A percentile compares a stretch with the other conserved stretches of the same genome.
Conservation (phyloP, 2,329 filamentous ascomycete genomes). For the Berkeleyomyces rouxiae region DNA sequence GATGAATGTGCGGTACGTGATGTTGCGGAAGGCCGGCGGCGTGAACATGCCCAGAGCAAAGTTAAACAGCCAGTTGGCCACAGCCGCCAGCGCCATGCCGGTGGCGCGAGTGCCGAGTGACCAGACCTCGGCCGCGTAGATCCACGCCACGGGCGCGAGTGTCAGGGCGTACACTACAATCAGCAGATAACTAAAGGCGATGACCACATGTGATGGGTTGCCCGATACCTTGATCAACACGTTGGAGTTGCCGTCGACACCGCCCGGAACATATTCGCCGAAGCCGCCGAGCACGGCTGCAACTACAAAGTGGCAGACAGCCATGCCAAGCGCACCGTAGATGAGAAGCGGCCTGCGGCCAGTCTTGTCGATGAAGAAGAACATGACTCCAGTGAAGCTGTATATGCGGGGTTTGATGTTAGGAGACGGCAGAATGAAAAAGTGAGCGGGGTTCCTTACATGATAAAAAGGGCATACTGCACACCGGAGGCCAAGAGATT, state of each 20-base stretch:
- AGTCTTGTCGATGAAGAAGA: slow-evolving; percentile 35
- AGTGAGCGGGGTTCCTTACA: slow-evolving; percentile 4
- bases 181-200: slow-evolving; percentile 48
- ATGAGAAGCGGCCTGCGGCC: slow-evolving; percentile 51
- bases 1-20: slow-evolving; percentile 21
- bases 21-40: slow-evolving; percentile 24
- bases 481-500: slow-evolving; percentile 39
- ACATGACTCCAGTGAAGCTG: slow-evolving; percentile 19
- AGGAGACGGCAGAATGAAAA: not conserved
- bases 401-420: slow-evolving; percentile 31
- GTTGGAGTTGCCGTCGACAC: slow-evolving; percentile 28
- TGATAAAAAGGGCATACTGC: slow-evolving; percentile 30
- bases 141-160: slow-evolving; percentile 45
- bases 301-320: slow-evolving; percentile 38
- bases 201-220: slow-evolving; percentile 41
- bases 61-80: slow-evolving; percentile 30
- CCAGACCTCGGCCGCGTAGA: slow-evolving; percentile 50
- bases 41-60: slow-evolving; percentile 25
- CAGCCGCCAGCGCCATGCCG: slow-evolving; percentile 39
- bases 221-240: slow-evolving; percentile 33
- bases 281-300: slow-evolving; percentile 34
- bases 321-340: slow-evolving; percentile 50
- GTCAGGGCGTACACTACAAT: slow-evolving; percentile 49
- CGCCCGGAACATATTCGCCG: slow-evolving; percentile 26
- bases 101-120: slow-evolving; percentile 42